Conservation (phyloP, 1,284 basidiomycete species). For the Ganoderma leucocontextum region DNA sequence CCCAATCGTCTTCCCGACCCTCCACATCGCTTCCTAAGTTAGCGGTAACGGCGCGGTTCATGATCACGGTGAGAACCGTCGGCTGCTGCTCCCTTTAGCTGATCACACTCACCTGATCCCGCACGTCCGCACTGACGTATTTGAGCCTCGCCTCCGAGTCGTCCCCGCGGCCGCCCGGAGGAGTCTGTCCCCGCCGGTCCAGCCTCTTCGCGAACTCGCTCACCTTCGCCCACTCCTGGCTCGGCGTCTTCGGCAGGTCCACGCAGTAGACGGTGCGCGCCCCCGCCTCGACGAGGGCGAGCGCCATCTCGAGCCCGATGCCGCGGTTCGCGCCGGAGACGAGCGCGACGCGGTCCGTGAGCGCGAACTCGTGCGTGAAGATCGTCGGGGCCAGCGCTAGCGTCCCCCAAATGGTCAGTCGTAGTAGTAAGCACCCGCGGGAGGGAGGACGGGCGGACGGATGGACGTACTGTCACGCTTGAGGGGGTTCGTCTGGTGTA, state of each 20-base stretch:
- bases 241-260: constrained; percentile 72
- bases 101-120: constrained; percentile 52
- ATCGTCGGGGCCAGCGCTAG: constrained; percentile 35
- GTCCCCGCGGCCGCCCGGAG: constrained; percentile 19
- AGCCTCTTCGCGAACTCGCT: constrained; percentile 51
- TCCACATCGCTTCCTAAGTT: constrained; percentile 60
- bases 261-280: constrained; percentile 80
- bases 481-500: too few species aligned
- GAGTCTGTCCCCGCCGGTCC: constrained; percentile 43
- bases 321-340: constrained; percentile 84
- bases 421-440: too few species aligned
- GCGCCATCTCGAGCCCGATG: constrained; percentile 83
- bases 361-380: constrained; percentile 77
- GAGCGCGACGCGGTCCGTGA: constrained; percentile 77
- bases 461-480: too few species aligned
- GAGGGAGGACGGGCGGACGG: too few species aligned
- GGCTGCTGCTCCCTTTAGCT: too few species aligned
- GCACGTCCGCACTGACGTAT: constrained; percentile 72
- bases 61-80: too few species aligned
- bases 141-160: constrained; percentile 64
- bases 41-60: too few species aligned
- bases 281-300: constrained; percentile 79
- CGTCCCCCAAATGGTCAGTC: not conserved
- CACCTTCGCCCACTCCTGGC: constrained; percentile 70
- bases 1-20: constrained; percentile 63